Evolutionary conservation across 805 yeast species (phyloP).

Genomic region (Wickerhamiella bombiphila): DNA sequence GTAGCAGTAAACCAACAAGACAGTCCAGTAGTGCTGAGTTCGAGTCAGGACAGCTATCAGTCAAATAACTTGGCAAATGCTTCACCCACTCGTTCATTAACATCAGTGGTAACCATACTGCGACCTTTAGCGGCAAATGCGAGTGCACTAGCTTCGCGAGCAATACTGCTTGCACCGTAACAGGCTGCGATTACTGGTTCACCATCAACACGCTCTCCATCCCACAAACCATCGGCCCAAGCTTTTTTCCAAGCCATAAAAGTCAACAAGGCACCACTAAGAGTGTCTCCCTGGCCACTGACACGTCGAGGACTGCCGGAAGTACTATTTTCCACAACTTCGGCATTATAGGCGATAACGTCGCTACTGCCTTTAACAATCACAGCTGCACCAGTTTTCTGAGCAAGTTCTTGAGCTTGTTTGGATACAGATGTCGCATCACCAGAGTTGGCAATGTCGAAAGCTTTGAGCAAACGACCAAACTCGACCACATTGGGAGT

Average conservation of each 20-base stretch:
- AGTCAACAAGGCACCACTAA: slow-evolving; percentile 76
- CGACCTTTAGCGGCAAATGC: slow-evolving; percentile 59
- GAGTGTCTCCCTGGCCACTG: slow-evolving; percentile 94
- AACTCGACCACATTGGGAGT: slow-evolving; percentile 91
- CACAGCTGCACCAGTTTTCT: slow-evolving; percentile 44
- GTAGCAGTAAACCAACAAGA: background rate
- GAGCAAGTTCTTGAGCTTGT: slow-evolving; percentile 32
- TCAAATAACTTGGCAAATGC: slow-evolving; percentile 40
- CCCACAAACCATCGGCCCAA: slow-evolving; percentile 48
- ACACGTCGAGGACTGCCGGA: slow-evolving; percentile 66
- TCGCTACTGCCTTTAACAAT: slow-evolving; percentile 64
- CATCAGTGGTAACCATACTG: slow-evolving; percentile 72
- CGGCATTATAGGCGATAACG: slow-evolving; percentile 38
- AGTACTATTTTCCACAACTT: slow-evolving; percentile 30
- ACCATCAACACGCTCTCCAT: slow-evolving; percentile 25
- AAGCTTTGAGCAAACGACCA: slow-evolving; percentile 43
- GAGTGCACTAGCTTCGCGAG: slow-evolving; percentile 45
- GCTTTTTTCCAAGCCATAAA: slow-evolving; percentile 66
- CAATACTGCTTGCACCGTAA: slow-evolving; percentile 55
- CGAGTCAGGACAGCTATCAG: background rate
- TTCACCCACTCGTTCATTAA: slow-evolving; percentile 51
- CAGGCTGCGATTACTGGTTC: slow-evolving; percentile 36
- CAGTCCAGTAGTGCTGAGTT: background rate
- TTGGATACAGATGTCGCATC: slow-evolving; percentile 6
- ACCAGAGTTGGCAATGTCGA: slow-evolving; percentile 23